A percentile compares a stretch with the other conserved stretches of the same genome.
phyloP scores from a whole-genome alignment of 495 filamentous ascomycete species.

The Hyphodiscus hymeniophilus region DNA sequence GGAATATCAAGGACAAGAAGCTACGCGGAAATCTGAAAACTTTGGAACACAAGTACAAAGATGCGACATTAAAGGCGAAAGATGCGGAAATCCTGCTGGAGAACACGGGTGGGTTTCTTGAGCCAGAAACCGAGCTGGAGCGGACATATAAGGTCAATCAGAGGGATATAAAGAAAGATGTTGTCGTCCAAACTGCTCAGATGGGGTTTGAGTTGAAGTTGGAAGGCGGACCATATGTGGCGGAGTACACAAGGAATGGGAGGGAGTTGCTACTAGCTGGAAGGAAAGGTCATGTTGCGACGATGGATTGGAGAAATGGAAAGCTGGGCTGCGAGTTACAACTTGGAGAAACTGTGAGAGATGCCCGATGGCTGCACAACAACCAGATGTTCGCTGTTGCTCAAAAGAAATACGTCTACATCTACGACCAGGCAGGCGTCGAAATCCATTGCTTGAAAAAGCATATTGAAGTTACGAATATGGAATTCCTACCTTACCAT shows the following conservation, averaged over 20 bases:
- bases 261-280: slow-evolving; percentile 77
- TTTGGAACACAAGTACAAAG: slow-evolving; percentile 74
- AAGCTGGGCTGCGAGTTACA: slow-evolving; percentile 88
- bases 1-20: slow-evolving; percentile 71
- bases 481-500: slow-evolving; percentile 95
- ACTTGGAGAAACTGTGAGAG: slow-evolving; percentile 78
- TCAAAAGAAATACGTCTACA: slow-evolving; percentile 94
- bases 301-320: slow-evolving; percentile 87
- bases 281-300: slow-evolving; percentile 89
- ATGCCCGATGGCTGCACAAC: slow-evolving; percentile 90
- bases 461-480: slow-evolving; percentile 84
- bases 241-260: slow-evolving; percentile 85
- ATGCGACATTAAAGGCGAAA: slow-evolving; percentile 71
- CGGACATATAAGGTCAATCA: slow-evolving; percentile 87
- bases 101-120: slow-evolving; percentile 76
- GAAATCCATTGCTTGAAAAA: slow-evolving; percentile 86
- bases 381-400: slow-evolving; percentile 95
- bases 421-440: slow-evolving; percentile 83
- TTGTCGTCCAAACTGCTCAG: slow-evolving; percentile 76
- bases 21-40: slow-evolving; percentile 68
- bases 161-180: slow-evolving; percentile 67
- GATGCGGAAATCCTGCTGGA: slow-evolving; percentile 94
- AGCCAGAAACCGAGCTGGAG: slow-evolving; percentile 83
- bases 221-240: slow-evolving; percentile 72
- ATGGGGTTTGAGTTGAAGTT: slow-evolving; percentile 84